Evolutionary conservation across 306 rosid genomes (phyloP).

Genomic region (Dryas octopetala): DNA sequence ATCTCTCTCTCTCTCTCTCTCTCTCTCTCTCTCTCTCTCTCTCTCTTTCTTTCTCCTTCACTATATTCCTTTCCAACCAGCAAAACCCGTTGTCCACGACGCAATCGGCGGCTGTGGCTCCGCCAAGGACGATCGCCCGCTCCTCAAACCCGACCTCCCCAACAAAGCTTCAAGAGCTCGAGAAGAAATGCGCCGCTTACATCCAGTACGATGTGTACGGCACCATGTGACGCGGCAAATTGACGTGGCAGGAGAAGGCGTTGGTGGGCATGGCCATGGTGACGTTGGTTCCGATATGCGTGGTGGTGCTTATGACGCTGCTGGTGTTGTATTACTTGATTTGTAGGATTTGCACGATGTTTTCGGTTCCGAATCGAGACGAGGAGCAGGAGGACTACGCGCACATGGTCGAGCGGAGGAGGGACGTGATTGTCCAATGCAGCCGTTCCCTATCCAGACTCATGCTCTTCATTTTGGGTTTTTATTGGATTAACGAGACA

Average conservation of each 20-base stretch:
- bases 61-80: conserved; percentile 27
- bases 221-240: conserved; percentile 81
- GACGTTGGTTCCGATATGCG: conserved; percentile 75
- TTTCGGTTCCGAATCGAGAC: conserved; percentile 56
- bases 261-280: conserved; percentile 59
- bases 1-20: too few relatives aligned
- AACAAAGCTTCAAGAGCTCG: conserved; percentile 51
- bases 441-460: conserved; percentile 73
- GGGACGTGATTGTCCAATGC: conserved; percentile 52
- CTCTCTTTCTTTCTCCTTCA: too few relatives aligned
- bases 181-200: conserved; percentile 77
- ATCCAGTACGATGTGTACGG: conserved; percentile 79
- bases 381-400: conserved; percentile 81
- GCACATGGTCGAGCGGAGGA: conserved; percentile 76
- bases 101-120: conserved; percentile 19
- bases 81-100: conserved; percentile 10
- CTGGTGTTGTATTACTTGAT: conserved; percentile 63
- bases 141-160: conserved; percentile 59
- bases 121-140: conserved; percentile 66
- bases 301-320: conserved; percentile 35
- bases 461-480: conserved; percentile 74
- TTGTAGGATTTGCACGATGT: conserved; percentile 75
- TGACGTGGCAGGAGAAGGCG: conserved; percentile 65
- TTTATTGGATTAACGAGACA: conserved; percentile 75
- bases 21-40: too few relatives aligned